Evolutionary conservation across 345 rosid species (phyloP), one percentile per base, ranked within the genome.

Genomic region (Eucalyptus camaldulensis): DNA sequence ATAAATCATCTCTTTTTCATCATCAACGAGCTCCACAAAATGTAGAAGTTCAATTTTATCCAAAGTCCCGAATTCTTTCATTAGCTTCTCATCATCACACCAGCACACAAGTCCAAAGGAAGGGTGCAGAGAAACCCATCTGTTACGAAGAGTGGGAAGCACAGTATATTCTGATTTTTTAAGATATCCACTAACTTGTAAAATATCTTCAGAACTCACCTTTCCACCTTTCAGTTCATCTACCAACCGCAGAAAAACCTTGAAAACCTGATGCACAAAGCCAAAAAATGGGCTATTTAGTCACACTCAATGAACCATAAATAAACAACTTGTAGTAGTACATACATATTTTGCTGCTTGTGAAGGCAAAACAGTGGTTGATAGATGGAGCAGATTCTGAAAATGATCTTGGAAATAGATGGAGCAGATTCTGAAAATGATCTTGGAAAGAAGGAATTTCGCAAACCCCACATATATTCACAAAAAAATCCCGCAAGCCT

Each of bases 91-190:
- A 91, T 96, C 94, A 88, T 96, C 98, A 91, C 95, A 94, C 99
- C 99, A 97, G 90, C 98, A 96, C 49, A 96, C 94, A 51, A 94
- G 93, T 91, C 98, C 97, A 89, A 92, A 95, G 43, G 98, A 96
- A 80, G 96, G 92, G 90, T 97, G 98, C 80, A 96, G 89, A 37
- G 99, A 96, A 87, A 95, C 98, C 99, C 98, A 97, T 90, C 94
- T 95, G 87, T 96, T 95, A 76, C 88, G 89, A 76, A 89, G 88
- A 86, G 99, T 94, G 88, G 98, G 99, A 91, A 97, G 96, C 91
- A 96, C 94, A 4, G 94, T 91, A 88, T 90, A 94, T 51, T 96
- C 97, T 87, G 90, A 88, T 91, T 93, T 92, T 87, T 45, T 85
- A 90, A 97, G 96, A 91, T 90, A 91, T 87, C 94, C 96, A 90